Percentiles rank a stretch among this genome's conserved stretches.
Evolutionary conservation across 768 basidiomycete species (phyloP).

Genomic region (Nidula microcarpa): DNA sequence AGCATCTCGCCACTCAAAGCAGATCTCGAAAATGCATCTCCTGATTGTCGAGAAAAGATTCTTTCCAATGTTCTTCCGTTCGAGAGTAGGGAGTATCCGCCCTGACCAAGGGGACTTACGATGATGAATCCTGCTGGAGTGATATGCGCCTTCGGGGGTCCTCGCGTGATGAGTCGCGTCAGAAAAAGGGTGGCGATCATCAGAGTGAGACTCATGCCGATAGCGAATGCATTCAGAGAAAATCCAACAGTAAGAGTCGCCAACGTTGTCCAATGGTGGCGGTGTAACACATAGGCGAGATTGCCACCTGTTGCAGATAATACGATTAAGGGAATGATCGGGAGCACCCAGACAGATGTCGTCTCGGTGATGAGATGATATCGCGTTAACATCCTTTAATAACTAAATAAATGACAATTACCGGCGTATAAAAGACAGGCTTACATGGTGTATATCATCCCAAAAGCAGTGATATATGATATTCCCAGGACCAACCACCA

Average conservation of each 20-base stretch:
- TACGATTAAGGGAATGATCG: not conserved
- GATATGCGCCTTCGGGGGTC: not conserved
- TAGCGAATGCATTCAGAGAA: not conserved
- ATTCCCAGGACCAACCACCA: conserved; percentile 68
- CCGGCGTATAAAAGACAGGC: conserved; percentile 14
- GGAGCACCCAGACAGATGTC: not conserved
- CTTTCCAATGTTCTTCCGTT: not conserved
- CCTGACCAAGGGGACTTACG: not conserved
- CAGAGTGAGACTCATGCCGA: not conserved
- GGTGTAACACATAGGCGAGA: not conserved
- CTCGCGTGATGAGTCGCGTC: not conserved
- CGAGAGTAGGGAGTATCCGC: not conserved
- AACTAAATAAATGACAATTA: too few relatives aligned
- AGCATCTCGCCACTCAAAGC: not conserved
- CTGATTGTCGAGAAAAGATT: not conserved
- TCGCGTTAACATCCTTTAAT: conserved; percentile 8
- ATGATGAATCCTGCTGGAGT: not conserved
- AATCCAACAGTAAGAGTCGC: not conserved
- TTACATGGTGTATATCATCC: conserved; percentile 11
- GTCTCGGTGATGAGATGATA: not conserved
- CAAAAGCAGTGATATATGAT: conserved; percentile 29
- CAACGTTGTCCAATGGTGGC: not conserved
- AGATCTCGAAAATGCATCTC: not conserved
- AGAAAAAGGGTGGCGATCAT: not conserved
- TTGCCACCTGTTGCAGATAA: not conserved